Percentiles rank a stretch among this genome's conserved stretches.
Evolutionary conservation across 1,284 basidiomycete species (phyloP).

Genomic region (Trichosporon inkin): DNA sequence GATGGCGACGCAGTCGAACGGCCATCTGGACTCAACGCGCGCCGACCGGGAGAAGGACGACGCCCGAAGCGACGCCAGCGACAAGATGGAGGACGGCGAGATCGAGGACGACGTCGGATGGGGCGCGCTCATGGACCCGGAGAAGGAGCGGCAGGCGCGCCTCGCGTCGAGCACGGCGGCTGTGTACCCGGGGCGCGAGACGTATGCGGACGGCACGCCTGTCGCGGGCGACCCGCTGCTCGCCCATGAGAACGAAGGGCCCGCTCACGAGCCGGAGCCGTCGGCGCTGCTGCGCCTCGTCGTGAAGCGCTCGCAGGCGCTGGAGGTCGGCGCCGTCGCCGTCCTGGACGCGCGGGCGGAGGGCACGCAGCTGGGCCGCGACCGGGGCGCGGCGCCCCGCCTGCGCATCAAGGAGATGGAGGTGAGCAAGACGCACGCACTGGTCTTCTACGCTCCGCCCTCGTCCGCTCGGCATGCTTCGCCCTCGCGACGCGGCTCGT

Average conservation of each 20-base stretch:
- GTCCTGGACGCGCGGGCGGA: slow-evolving; percentile 44
- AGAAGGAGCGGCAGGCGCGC: slow-evolving; percentile 25
- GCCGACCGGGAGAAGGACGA: neutral
- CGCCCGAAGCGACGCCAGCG: neutral
- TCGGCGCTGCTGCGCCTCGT: slow-evolving; percentile 40
- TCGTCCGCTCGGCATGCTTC: neutral
- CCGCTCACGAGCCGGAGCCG: slow-evolving; percentile 16
- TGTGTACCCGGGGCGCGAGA: slow-evolving; percentile 2
- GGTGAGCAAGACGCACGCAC: slow-evolving; percentile 48
- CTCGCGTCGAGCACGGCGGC: slow-evolving; percentile 16
- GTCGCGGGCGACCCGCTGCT: neutral
- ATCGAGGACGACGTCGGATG: slow-evolving; percentile 47
- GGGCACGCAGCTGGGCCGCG: slow-evolving; percentile 45
- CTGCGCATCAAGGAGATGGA: slow-evolving; percentile 48
- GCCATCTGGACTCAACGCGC: neutral
- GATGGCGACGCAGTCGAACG: slow-evolving; percentile 12
- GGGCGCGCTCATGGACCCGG: slow-evolving; percentile 46
- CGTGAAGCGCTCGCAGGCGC: slow-evolving; percentile 28
- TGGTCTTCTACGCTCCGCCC: slow-evolving; percentile 32
- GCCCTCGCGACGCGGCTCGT: neutral
- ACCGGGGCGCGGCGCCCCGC: slow-evolving; percentile 36
- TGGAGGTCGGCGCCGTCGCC: slow-evolving; percentile 29
- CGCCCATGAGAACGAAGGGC: slow-evolving; percentile 4
- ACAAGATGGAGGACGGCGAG: slow-evolving; percentile 41
- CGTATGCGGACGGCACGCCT: neutral